Evolutionary conservation across 1,284 basidiomycete species (phyloP).

Genomic region (Marasmius oreades): DNA sequence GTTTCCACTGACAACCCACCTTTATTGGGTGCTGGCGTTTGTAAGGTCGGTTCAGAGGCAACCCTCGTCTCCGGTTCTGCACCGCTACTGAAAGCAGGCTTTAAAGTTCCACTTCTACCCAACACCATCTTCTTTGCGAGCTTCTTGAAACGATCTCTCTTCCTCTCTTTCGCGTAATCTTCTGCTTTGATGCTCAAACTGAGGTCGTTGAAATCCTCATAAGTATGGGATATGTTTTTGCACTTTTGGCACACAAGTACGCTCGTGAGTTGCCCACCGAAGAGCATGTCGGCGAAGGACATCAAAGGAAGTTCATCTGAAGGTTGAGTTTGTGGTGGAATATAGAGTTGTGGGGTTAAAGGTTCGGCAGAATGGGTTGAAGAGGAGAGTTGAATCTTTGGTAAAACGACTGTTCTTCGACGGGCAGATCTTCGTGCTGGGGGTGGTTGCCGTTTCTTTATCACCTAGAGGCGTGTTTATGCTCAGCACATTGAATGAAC

Average conservation of each 20-base stretch:
- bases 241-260: conserved; percentile 93
- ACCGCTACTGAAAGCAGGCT: background rate
- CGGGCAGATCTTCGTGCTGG: conserved; percentile 35
- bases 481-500: conserved; percentile 9
- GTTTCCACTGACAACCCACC: background rate
- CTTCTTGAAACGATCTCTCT: conserved; percentile 69
- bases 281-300: conserved; percentile 86
- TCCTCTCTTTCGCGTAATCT: conserved; percentile 62
- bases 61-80: background rate
- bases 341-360: conserved; percentile 5
- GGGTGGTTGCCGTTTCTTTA: conserved; percentile 69
- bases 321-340: conserved; percentile 21
- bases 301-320: conserved; percentile 43
- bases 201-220: conserved; percentile 92
- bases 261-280: conserved; percentile 83
- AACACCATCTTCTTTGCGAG: conserved; percentile 61
- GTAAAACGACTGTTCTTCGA: conserved; percentile 30
- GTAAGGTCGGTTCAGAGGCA: background rate
- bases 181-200: conserved; percentile 84
- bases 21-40: background rate
- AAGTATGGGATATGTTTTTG: conserved; percentile 87
- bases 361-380: background rate
- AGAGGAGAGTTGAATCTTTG: conserved; percentile 6
- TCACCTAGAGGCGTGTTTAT: conserved; percentile 45
- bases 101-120: conserved; percentile 9